These are phyloP conservation scores for Acacia melanoxylon DNA, from an alignment of 306 rosid genomes.

Conservation along the genomic window DNA sequence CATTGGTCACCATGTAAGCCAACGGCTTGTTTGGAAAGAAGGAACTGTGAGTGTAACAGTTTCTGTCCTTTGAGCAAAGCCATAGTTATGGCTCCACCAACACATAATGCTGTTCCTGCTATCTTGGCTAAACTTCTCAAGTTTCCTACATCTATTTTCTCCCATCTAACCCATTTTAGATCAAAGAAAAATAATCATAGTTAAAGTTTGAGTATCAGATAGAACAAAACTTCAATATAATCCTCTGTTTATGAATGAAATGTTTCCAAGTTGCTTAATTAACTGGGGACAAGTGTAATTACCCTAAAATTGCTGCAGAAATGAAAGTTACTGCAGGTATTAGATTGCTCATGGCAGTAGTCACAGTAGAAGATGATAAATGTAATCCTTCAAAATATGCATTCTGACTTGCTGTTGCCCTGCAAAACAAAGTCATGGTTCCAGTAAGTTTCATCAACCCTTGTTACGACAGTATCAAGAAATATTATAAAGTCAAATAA, in stretches of 20 bases:
- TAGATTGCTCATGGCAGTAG: conserved; percentile 68
- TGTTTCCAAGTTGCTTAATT: background rate
- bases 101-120: conserved; percentile 62
- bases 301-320: conserved; percentile 63
- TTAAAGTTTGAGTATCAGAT: background rate
- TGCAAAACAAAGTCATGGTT: conserved; percentile 26
- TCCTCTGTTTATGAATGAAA: background rate
- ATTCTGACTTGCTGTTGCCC: conserved; percentile 67
- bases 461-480: too few species aligned
- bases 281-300: conserved; percentile 6
- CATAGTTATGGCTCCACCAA: conserved; percentile 69
- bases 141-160: conserved; percentile 51
- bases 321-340: conserved; percentile 68
- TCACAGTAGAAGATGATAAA: conserved; percentile 60
- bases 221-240: background rate
- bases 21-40: conserved; percentile 33
- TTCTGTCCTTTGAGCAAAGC: conserved; percentile 67
- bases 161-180: conserved; percentile 42
- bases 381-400: conserved; percentile 64
- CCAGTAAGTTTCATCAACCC: background rate
- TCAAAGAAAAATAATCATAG: background rate
- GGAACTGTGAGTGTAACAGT: conserved; percentile 41
- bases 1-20: conserved; percentile 39
- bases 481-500: too few species aligned
- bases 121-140: conserved; percentile 60